phyloP scores from a whole-genome alignment of 2,329 filamentous ascomycete genomes.

The Bisporella sp. region DNA sequence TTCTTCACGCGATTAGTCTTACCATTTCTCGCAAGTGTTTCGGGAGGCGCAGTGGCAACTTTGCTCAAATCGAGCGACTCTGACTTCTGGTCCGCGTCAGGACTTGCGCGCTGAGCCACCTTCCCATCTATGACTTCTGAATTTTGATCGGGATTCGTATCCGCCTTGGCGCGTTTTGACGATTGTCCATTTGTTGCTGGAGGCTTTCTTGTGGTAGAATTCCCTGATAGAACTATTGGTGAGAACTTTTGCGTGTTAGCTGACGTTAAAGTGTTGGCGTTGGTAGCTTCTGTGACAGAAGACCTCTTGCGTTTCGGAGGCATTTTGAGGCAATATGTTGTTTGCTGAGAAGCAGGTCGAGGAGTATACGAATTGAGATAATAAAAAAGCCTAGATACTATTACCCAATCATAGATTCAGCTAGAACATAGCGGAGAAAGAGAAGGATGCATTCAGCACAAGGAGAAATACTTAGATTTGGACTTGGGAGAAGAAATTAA shows the following conservation, averaged over 20 bases:
- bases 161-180: slow-evolving; percentile 16
- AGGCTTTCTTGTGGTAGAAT: slow-evolving; percentile 2
- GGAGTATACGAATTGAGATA: no score
- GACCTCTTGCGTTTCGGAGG: slow-evolving; percentile 25
- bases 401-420: no score
- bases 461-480: no score
- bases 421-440: no score
- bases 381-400: no score
- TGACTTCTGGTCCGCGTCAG: slow-evolving; percentile 23
- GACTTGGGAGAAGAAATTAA: no score
- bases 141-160: slow-evolving; percentile 26
- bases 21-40: not conserved
- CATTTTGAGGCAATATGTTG: slow-evolving; percentile 9
- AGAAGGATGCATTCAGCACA: no score
- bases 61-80: slow-evolving; percentile 18
- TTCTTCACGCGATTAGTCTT: slow-evolving; percentile 4
- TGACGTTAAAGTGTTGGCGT: not conserved
- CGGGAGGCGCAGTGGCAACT: slow-evolving; percentile 1
- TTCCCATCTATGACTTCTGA: slow-evolving; percentile 24
- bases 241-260: slow-evolving; percentile 3
- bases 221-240: not conserved
- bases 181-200: slow-evolving; percentile 15
- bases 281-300: slow-evolving; percentile 7
- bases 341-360: no score
- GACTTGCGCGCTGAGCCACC: slow-evolving; percentile 24